A percentile compares a stretch with the other conserved stretches of the same genome.
Evolutionary conservation across 2,329 filamentous ascomycete genomes (phyloP).

Genomic region (Juglanconis oblonga): DNA sequence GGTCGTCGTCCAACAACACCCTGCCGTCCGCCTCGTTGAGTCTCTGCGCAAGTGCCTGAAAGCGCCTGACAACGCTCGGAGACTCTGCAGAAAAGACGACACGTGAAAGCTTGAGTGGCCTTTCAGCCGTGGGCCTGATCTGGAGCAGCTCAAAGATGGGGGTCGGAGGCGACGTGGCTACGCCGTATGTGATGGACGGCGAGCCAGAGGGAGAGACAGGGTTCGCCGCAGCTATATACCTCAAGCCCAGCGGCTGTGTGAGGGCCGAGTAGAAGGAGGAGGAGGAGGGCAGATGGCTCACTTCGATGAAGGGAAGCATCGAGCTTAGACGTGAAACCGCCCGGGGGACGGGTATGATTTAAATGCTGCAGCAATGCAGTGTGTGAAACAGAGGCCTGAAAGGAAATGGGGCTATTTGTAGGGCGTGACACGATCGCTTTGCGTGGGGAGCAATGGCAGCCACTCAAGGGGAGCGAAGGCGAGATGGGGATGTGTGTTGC

Average conservation of each 20-base stretch:
- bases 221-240: constrained; percentile 52
- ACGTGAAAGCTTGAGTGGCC: constrained; percentile 39
- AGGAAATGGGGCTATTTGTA: background rate
- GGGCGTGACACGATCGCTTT: constrained; percentile 3
- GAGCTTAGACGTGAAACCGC: constrained; percentile 22
- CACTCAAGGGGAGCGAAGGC: constrained; percentile 3
- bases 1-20: constrained; percentile 13
- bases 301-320: constrained; percentile 54
- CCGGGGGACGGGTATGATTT: constrained; percentile 1
- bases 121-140: constrained; percentile 33
- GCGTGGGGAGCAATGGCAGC: background rate
- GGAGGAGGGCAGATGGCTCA: constrained; percentile 74
- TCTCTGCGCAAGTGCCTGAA: constrained; percentile 67
- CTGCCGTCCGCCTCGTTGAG: constrained; percentile 8
- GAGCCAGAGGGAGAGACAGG: constrained; percentile 19
- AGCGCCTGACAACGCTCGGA: constrained; percentile 63
- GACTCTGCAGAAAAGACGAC: constrained; percentile 68
- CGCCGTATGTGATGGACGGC: constrained; percentile 42
- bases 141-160: constrained; percentile 46
- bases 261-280: constrained; percentile 81
- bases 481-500: constrained; percentile 6
- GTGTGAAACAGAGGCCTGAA: background rate
- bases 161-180: constrained; percentile 27
- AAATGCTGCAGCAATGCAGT: constrained; percentile 1
- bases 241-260: constrained; percentile 74